Evolutionary conservation across 495 filamentous ascomycete species (phyloP).

Genomic region (Podospora pseudocomata): DNA sequence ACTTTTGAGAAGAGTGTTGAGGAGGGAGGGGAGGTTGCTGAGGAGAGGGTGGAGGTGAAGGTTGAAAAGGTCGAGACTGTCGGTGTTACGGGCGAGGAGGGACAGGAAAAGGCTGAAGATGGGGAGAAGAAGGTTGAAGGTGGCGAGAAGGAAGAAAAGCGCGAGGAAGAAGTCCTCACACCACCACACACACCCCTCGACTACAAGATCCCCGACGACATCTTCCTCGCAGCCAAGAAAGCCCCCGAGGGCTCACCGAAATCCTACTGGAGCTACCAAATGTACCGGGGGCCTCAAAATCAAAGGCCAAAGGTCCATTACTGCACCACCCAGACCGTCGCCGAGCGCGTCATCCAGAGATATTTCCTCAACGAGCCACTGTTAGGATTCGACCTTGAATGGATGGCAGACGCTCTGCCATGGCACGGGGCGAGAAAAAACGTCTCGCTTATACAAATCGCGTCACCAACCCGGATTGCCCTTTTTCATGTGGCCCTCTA

Average conservation of each 20-base stretch:
- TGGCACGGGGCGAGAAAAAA: slow-evolving; percentile 55
- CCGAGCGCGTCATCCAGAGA: slow-evolving; percentile 59
- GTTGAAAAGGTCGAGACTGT: neutral
- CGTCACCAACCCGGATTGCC: slow-evolving; percentile 71
- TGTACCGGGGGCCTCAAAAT: slow-evolving; percentile 53
- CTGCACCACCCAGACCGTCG: slow-evolving; percentile 57
- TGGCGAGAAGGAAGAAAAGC: slow-evolving; percentile 11
- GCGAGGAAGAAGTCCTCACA: slow-evolving; percentile 16
- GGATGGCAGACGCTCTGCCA: slow-evolving; percentile 53
- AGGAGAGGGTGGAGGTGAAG: neutral
- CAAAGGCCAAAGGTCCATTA: slow-evolving; percentile 67
- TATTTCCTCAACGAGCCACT: slow-evolving; percentile 67
- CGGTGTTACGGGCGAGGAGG: neutral
- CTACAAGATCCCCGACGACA: slow-evolving; percentile 44
- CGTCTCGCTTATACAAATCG: slow-evolving; percentile 75
- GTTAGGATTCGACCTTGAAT: slow-evolving; percentile 85
- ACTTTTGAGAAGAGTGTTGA: neutral
- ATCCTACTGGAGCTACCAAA: slow-evolving; percentile 63
- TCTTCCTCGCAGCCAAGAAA: slow-evolving; percentile 43
- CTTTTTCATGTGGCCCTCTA: slow-evolving; percentile 75
- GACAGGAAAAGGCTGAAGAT: neutral
- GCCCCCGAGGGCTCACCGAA: slow-evolving; percentile 38
- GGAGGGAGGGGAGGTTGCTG: neutral
- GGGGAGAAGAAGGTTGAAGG: neutral
- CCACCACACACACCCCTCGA: slow-evolving; percentile 37